Percentiles rank a stretch among this genome's conserved stretches.
Evolutionary conservation across 1,284 basidiomycete species (phyloP).

Genomic region (Rhodofomes roseus): DNA sequence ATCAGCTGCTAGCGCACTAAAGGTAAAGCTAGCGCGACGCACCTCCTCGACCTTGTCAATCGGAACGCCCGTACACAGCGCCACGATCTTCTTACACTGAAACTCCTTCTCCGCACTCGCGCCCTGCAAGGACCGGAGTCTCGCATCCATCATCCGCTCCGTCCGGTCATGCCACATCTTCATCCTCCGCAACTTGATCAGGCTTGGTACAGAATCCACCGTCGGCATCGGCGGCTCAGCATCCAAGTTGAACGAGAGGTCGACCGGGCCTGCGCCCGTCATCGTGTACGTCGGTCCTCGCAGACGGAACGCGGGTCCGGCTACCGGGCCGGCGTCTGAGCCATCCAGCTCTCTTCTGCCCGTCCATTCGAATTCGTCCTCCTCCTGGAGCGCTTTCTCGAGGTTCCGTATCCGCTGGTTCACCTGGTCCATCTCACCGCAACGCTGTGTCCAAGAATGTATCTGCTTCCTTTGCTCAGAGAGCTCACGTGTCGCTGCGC

Average conservation of each 20-base stretch:
- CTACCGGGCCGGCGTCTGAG: slow-evolving; percentile 41
- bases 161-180: slow-evolving; percentile 81
- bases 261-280: slow-evolving; percentile 46
- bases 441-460: slow-evolving; percentile 65
- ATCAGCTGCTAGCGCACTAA: background rate
- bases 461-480: slow-evolving; percentile 87
- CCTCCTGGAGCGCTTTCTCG: slow-evolving; percentile 71
- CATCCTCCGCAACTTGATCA: slow-evolving; percentile 73
- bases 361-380: slow-evolving; percentile 85
- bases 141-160: slow-evolving; percentile 67
- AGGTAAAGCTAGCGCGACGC: slow-evolving; percentile 31
- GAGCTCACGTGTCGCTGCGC: slow-evolving; percentile 86
- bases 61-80: slow-evolving; percentile 84
- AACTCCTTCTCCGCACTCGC: slow-evolving; percentile 83
- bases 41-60: slow-evolving; percentile 89
- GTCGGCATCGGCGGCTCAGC: slow-evolving; percentile 65
- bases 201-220: slow-evolving; percentile 50
- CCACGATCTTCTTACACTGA: slow-evolving; percentile 88
- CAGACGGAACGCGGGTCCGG: slow-evolving; percentile 60
- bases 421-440: slow-evolving; percentile 75
- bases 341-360: slow-evolving; percentile 73
- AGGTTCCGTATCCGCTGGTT: slow-evolving; percentile 78
- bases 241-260: slow-evolving; percentile 60
- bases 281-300: slow-evolving; percentile 63
- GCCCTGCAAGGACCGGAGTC: slow-evolving; percentile 71